Evolutionary conservation across 148 eudicot genomes (phyloP).

Genomic region (Dianthus caryophyllus): DNA sequence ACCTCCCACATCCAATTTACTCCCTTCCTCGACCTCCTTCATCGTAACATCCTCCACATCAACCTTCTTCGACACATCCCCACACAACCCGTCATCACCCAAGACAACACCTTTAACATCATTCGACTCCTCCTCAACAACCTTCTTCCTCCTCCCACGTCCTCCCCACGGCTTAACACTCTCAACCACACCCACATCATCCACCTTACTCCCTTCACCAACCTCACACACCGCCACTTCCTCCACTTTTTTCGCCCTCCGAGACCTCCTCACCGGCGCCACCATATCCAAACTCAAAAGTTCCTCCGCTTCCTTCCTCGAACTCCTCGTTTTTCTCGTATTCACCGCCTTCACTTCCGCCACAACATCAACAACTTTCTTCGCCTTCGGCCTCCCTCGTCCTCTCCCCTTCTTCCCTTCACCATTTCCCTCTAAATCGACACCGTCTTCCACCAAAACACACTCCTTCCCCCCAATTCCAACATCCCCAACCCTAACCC

Average conservation of each 20-base stretch:
- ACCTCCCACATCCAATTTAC: constrained; percentile 14
- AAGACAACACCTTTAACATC: background rate
- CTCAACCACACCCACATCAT: constrained; percentile 15
- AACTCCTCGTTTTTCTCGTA: constrained; percentile 21
- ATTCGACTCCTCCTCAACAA: constrained; percentile 16
- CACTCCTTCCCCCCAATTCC: background rate
- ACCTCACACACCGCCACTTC: constrained; percentile 18
- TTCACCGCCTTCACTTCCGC: background rate
- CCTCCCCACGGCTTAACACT: constrained; percentile 25
- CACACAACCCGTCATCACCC: constrained; percentile 10
- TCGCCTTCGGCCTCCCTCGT: constrained; percentile 7
- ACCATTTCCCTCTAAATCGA: constrained; percentile 6
- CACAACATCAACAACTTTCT: constrained; percentile 10
- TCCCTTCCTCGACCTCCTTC: constrained; percentile 36
- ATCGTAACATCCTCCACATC: constrained; percentile 13
- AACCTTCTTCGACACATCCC: background rate
- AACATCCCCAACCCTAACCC: background rate
- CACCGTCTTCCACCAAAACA: constrained; percentile 13
- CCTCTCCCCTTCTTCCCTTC: constrained; percentile 20
- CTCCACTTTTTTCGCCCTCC: constrained; percentile 35
- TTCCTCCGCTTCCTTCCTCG: constrained; percentile 14
- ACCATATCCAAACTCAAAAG: constrained; percentile 6
- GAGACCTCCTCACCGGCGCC: constrained; percentile 32
- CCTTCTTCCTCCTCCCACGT: constrained; percentile 31
- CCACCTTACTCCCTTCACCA: constrained; percentile 18